These are phyloP conservation scores for Ascochyta rabiei DNA, from an alignment of 2,329 filamentous ascomycete species.

Conservation along the genomic window DNA sequence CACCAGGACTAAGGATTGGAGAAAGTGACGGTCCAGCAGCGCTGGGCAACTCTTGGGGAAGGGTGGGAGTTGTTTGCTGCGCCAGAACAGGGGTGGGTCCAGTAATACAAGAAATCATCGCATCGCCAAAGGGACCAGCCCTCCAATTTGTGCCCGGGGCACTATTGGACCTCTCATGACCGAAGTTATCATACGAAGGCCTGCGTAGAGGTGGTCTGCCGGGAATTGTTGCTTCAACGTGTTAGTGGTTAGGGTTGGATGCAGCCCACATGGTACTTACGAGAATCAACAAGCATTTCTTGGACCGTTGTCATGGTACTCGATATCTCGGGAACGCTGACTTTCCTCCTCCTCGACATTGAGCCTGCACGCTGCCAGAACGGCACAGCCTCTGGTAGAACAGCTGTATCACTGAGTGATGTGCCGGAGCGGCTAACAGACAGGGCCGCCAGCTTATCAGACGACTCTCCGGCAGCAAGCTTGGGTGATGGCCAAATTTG, in stretches of 20 bases:
- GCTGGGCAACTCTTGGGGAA: slow-evolving; percentile 24
- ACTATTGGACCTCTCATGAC: slow-evolving; percentile 49
- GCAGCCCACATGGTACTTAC: slow-evolving; percentile 33
- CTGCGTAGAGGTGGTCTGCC: slow-evolving; percentile 48
- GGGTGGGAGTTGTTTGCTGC: slow-evolving; percentile 23
- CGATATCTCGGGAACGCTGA: slow-evolving; percentile 50
- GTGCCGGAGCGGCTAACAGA: slow-evolving; percentile 48
- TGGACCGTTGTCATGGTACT: slow-evolving; percentile 49
- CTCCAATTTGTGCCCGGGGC: slow-evolving; percentile 48
- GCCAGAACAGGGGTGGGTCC: slow-evolving; percentile 38
- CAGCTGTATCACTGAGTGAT: slow-evolving; percentile 49
- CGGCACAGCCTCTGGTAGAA: slow-evolving; percentile 37
- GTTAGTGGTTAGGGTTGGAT: slow-evolving; percentile 20
- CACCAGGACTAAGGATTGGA: slow-evolving; percentile 44
- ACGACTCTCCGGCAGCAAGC: slow-evolving; percentile 36
- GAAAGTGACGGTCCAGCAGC: slow-evolving; percentile 24
- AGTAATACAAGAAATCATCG: slow-evolving; percentile 47
- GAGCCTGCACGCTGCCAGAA: slow-evolving; percentile 48
- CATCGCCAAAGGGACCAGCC: slow-evolving; percentile 48
- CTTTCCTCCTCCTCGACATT: slow-evolving; percentile 48
- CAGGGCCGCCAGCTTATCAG: slow-evolving; percentile 45
- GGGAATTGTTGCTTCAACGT: slow-evolving; percentile 46
- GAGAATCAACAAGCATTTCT: slow-evolving; percentile 48
- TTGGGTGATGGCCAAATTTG: slow-evolving; percentile 47
- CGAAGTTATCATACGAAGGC: slow-evolving; percentile 40